Conservation (phyloP, 148 eudicot genomes). For the Fagopyrum homotropicum region DNA sequence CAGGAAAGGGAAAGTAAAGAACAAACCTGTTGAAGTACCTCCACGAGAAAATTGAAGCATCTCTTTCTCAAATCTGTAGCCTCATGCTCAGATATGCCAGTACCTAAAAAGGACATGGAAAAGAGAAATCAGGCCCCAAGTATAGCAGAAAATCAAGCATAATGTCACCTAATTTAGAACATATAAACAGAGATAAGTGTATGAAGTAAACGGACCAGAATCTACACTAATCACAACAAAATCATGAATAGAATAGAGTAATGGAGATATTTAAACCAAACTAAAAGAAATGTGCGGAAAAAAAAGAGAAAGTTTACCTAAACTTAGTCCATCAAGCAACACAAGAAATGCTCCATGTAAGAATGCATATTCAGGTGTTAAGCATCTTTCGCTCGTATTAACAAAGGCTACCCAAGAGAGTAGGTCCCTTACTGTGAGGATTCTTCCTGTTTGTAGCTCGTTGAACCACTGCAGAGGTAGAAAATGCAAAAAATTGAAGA, state of each 20-base stretch:
- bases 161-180: not conserved
- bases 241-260: not conserved
- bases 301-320: constrained; percentile 35
- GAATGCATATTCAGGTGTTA: constrained; percentile 52
- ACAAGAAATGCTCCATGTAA: constrained; percentile 92
- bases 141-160: not conserved
- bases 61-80: constrained; percentile 54
- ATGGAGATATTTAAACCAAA: not conserved
- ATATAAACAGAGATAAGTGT: not conserved
- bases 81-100: constrained; percentile 55
- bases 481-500: not conserved
- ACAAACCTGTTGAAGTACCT: constrained; percentile 61
- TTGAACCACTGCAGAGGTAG: constrained; percentile 76
- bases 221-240: not conserved
- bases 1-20: not conserved
- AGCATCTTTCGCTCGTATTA: constrained; percentile 35
- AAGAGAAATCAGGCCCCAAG: not conserved
- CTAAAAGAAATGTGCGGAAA: not conserved
- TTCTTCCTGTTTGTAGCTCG: constrained; percentile 65
- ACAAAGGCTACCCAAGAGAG: constrained; percentile 90
- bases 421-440: constrained; percentile 89
- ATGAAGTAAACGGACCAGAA: not conserved
- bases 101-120: constrained; percentile 38
- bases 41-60: constrained; percentile 60
- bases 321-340: constrained; percentile 86